Percentiles rank a stretch among this genome's conserved stretches.
These are phyloP conservation scores for Astragalus glycyphyllos DNA, from an alignment of 306 rosid species.

Conservation along the genomic window DNA sequence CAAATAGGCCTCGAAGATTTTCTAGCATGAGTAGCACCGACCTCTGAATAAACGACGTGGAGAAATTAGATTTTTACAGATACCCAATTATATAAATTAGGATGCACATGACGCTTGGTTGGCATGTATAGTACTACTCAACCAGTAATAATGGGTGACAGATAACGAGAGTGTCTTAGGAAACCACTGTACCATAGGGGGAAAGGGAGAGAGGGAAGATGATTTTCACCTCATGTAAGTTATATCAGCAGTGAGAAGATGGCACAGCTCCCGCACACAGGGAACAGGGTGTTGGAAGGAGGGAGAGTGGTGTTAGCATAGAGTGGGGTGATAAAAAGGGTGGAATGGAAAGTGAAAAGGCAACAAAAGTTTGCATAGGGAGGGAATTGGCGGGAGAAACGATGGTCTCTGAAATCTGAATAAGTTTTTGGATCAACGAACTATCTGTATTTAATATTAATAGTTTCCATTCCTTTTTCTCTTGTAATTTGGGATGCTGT, in stretches of 20 bases:
- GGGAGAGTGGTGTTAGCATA: slow-evolving; percentile 2
- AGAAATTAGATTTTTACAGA: slow-evolving; percentile 24
- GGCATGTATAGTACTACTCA: neutral
- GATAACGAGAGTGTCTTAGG: neutral
- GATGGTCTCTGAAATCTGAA: neutral
- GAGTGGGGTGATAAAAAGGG: neutral
- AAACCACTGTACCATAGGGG: neutral
- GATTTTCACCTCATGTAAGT: neutral
- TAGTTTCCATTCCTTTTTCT: neutral
- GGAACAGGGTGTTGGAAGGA: neutral
- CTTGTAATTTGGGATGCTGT: neutral
- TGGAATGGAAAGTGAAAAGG: neutral
- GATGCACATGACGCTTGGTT: slow-evolving; percentile 27
- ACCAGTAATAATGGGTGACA: neutral
- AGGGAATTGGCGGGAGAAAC: slow-evolving; percentile 10
- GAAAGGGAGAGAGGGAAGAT: neutral
- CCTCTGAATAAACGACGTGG: neutral
- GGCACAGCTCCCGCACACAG: neutral
- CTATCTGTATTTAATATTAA: neutral
- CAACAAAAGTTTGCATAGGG: neutral
- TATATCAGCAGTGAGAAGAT: neutral
- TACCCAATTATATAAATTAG: neutral
- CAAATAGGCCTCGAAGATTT: slow-evolving; percentile 14
- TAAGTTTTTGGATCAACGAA: neutral
- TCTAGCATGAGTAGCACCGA: slow-evolving; percentile 31